A percentile compares a stretch with the other conserved stretches of the same genome.
phyloP scores from a whole-genome alignment of 2,329 filamentous ascomycete species.

The Trichophyton mentagrophytes region DNA sequence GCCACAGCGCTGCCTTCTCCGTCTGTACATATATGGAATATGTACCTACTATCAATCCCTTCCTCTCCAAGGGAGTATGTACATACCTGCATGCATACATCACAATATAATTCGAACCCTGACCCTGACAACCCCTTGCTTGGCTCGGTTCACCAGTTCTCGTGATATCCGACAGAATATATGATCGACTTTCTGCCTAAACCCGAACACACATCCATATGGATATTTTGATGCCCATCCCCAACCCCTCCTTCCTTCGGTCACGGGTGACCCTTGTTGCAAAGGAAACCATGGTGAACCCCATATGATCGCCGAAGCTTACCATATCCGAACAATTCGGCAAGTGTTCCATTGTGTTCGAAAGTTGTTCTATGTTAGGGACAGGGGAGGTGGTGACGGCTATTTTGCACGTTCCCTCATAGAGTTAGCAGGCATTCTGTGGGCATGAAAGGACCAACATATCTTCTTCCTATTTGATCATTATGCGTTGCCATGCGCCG shows the following conservation, averaged over 20 bases:
- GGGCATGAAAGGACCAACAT: no score
- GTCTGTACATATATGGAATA: neutral
- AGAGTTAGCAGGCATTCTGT: no score
- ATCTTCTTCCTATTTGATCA: no score
- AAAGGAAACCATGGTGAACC: neutral
- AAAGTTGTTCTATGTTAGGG: neutral
- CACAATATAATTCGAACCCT: neutral
- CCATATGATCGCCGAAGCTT: neutral
- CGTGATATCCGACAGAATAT: neutral
- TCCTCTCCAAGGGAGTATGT: neutral
- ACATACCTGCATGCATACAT: neutral
- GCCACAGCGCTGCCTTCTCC: neutral
- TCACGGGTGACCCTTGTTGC: neutral
- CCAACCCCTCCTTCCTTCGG: neutral
- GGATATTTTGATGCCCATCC: neutral
- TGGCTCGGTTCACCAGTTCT: slow-evolving; percentile 3
- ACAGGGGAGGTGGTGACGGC: neutral
- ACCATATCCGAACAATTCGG: neutral
- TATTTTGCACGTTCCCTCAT: neutral
- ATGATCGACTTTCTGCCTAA: neutral
- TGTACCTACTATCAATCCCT: neutral
- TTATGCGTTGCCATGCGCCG: neutral
- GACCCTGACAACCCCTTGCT: neutral
- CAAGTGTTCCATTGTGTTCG: neutral
- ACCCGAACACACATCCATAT: neutral